These are phyloP conservation scores for Sporothrix phasma DNA, from an alignment of 2,329 filamentous ascomycete species.

Conservation along the genomic window DNA sequence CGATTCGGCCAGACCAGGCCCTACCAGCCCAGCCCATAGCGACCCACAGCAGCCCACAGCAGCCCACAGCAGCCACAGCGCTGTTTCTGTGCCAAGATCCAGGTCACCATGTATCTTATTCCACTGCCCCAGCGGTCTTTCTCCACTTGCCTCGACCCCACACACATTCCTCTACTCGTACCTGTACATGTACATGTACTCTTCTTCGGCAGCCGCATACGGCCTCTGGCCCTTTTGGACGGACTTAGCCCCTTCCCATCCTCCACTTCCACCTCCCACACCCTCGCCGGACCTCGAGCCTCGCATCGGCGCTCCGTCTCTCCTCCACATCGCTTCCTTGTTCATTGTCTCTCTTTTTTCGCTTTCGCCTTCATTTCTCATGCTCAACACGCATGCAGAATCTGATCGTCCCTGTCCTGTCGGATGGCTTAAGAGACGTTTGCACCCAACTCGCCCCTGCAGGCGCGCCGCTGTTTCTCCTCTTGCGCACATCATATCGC, in stretches of 20 bases:
- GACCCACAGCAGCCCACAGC: too few species aligned
- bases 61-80: too few species aligned
- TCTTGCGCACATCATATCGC: not conserved
- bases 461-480: not conserved
- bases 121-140: not conserved
- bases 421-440: not conserved
- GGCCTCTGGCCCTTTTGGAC: not conserved
- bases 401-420: not conserved
- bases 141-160: not conserved
- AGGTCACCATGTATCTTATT: not conserved
- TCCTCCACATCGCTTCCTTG: not conserved
- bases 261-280: not conserved
- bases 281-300: not conserved
- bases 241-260: not conserved
- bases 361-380: too few species aligned
- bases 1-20: not conserved
- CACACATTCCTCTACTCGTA: not conserved
- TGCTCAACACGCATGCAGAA: not conserved
- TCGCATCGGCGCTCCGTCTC: not conserved
- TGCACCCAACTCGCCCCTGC: not conserved
- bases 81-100: not conserved
- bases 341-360: too few species aligned
- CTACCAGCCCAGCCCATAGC: not conserved
- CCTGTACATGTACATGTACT: not conserved
- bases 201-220: not conserved